These are phyloP conservation scores for Botrytis hyacinthi DNA, from an alignment of 2,329 filamentous ascomycete genomes.

Conservation along the genomic window DNA sequence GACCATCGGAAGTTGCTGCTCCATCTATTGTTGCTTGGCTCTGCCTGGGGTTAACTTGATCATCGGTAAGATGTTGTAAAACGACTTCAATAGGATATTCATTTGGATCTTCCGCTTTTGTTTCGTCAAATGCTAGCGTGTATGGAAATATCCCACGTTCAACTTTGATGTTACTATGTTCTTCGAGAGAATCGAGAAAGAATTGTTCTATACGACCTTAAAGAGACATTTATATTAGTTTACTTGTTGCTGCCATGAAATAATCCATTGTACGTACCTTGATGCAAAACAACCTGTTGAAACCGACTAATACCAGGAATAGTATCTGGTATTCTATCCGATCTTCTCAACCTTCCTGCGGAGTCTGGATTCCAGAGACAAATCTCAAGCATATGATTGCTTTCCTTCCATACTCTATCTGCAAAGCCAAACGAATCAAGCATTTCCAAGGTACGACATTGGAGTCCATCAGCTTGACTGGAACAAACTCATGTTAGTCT, in stretches of 20 bases:
- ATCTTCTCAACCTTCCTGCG: conserved; percentile 55
- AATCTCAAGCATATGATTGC: conserved; percentile 68
- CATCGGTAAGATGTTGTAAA: conserved; percentile 55
- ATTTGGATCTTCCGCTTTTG: conserved; percentile 47
- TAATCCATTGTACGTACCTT: conserved; percentile 48
- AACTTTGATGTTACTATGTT: conserved; percentile 53
- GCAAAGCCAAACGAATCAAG: conserved; percentile 69
- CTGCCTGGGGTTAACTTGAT: conserved; percentile 54
- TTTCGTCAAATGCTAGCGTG: conserved; percentile 53
- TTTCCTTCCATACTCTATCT: conserved; percentile 62
- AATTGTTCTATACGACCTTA: conserved; percentile 59
- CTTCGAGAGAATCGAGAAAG: conserved; percentile 60
- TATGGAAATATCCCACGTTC: conserved; percentile 61
- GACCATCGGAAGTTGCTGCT: conserved; percentile 45
- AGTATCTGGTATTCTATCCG: conserved; percentile 61
- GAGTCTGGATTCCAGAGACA: conserved; percentile 60
- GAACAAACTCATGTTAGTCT: not conserved
- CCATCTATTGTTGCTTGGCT: conserved; percentile 36
- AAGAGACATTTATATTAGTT: not conserved
- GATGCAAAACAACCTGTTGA: conserved; percentile 66
- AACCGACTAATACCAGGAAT: conserved; percentile 61
- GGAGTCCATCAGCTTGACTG: conserved; percentile 63
- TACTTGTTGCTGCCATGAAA: not conserved
- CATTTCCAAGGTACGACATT: conserved; percentile 63
- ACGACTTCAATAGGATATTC: conserved; percentile 61